A percentile compares a stretch with the other conserved stretches of the same genome.
phyloP scores from a whole-genome alignment of 2,329 filamentous ascomycete genomes.

The Penicillium occitanis region DNA sequence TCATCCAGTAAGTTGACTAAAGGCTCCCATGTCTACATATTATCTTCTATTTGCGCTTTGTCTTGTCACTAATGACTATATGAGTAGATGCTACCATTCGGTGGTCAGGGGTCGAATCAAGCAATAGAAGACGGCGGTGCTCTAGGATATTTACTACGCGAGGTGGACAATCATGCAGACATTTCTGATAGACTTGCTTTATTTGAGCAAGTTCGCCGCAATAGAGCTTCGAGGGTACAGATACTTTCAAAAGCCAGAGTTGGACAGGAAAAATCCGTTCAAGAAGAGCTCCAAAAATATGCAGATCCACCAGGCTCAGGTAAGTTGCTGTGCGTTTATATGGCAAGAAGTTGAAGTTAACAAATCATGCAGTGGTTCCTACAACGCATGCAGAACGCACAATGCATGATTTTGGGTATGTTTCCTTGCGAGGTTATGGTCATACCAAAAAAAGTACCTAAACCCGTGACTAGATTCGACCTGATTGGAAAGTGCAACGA shows the following conservation, averaged over 20 bases:
- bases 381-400: slow-evolving; percentile 1
- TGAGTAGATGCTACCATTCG: slow-evolving; percentile 31
- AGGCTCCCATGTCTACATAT: background rate
- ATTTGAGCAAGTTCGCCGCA: slow-evolving; percentile 27
- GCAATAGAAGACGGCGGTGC: slow-evolving; percentile 38
- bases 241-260: slow-evolving; percentile 24
- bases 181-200: slow-evolving; percentile 25
- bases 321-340: background rate
- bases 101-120: slow-evolving; percentile 35
- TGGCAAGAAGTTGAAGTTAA: background rate
- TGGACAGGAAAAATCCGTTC: slow-evolving; percentile 2
- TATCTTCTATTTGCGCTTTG: background rate
- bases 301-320: background rate
- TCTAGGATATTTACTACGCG: slow-evolving; percentile 23
- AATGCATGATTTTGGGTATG: slow-evolving; percentile 5
- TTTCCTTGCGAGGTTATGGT: background rate
- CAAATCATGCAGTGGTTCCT: background rate
- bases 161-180: slow-evolving; percentile 20
- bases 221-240: slow-evolving; percentile 28
- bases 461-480: background rate
- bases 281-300: slow-evolving; percentile 8
- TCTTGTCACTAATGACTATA: background rate
- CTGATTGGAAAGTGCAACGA: background rate
- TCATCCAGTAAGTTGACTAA: slow-evolving; percentile 29
- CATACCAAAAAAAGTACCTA: background rate